A percentile compares a stretch with the other conserved stretches of the same genome.
These are phyloP conservation scores for Ganoderma meredithae DNA, from an alignment of 1,284 basidiomycete genomes.

Conservation along the genomic window DNA sequence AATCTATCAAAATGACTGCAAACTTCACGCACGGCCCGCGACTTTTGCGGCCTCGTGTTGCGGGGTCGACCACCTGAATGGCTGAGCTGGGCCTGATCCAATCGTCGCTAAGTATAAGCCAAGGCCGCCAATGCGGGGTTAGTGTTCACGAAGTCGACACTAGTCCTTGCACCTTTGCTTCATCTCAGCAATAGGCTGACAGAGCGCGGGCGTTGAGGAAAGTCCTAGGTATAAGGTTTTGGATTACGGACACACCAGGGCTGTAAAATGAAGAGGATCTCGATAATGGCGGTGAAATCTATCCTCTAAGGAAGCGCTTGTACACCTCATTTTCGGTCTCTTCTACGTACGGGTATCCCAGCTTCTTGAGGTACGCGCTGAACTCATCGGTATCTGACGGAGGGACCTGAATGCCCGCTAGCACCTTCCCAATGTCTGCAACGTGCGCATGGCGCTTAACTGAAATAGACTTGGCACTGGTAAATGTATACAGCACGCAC, in stretches of 20 bases:
- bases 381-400: conserved; percentile 71
- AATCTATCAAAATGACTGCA: conserved; percentile 2
- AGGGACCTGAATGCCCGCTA: conserved; percentile 95
- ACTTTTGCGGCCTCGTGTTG: conserved; percentile 1
- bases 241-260: background rate
- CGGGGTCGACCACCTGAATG: background rate
- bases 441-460: background rate
- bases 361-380: conserved; percentile 74
- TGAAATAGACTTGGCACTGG: background rate
- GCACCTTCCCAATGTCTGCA: conserved; percentile 87
- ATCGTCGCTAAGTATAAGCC: background rate
- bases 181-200: background rate
- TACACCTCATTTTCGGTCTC: conserved; percentile 94
- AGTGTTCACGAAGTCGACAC: background rate
- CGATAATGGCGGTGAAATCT: conserved; percentile 8
- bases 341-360: conserved; percentile 91
- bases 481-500: conserved; percentile 46
- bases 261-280: background rate
- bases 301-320: conserved; percentile 69
- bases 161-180: background rate
- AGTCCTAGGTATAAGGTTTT: background rate
- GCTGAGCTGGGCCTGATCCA: background rate
- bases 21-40: background rate
- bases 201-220: background rate
- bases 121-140: background rate